These are phyloP conservation scores for Citropsis articulata DNA, from an alignment of 345 rosid genomes.

Conservation along the genomic window DNA sequence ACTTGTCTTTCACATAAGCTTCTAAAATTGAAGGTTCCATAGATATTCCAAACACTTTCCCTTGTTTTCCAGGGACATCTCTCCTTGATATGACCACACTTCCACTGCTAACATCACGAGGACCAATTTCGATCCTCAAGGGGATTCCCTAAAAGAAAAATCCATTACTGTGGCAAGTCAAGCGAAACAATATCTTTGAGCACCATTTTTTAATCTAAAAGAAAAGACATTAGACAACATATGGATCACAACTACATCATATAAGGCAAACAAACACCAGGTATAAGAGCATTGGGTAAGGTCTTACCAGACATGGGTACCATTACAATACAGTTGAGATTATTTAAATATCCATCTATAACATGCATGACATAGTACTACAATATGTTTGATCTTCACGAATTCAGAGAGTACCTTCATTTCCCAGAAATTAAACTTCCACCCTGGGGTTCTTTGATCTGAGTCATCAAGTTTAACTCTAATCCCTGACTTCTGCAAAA, in stretches of 20 bases:
- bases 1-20: slow-evolving; percentile 74
- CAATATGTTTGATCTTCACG: not conserved
- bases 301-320: not conserved
- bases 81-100: slow-evolving; percentile 88
- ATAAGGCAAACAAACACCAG: not conserved
- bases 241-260: not conserved
- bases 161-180: slow-evolving; percentile 8
- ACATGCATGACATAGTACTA: not conserved
- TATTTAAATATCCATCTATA: not conserved
- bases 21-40: slow-evolving; percentile 70
- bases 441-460: slow-evolving; percentile 82
- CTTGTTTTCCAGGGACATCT: slow-evolving; percentile 88
- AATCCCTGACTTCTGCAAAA: slow-evolving; percentile 57
- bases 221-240: not conserved
- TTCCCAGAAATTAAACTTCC: slow-evolving; percentile 98
- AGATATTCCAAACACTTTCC: slow-evolving; percentile 88
- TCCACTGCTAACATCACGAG: slow-evolving; percentile 78
- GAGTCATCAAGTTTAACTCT: slow-evolving; percentile 86
- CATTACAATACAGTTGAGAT: not conserved
- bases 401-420: slow-evolving; percentile 63
- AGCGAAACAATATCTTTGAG: not conserved
- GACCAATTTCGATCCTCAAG: slow-evolving; percentile 91
- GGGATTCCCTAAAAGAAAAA: slow-evolving; percentile 66
- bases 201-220: not conserved
- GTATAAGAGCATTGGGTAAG: not conserved